These are phyloP conservation scores for Nigrospora sphaerica DNA, from an alignment of 2,329 filamentous ascomycete species.

Conservation along the genomic window DNA sequence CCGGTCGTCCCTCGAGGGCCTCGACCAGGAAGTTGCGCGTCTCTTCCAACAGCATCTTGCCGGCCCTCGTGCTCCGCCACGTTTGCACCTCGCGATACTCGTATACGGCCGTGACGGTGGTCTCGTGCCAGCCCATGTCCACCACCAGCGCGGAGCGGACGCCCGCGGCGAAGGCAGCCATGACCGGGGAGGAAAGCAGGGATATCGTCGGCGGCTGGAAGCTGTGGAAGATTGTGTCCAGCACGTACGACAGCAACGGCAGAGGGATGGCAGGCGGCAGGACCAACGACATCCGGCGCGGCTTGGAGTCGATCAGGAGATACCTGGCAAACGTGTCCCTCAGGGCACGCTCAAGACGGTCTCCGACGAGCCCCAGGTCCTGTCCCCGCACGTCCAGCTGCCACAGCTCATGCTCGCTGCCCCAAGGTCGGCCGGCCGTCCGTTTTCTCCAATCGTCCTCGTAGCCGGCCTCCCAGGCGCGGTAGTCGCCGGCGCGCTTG, in stretches of 20 bases:
- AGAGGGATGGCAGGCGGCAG: conserved; percentile 73
- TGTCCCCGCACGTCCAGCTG: conserved; percentile 62
- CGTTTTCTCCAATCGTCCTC: conserved; percentile 39
- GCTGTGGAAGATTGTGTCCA: conserved; percentile 73
- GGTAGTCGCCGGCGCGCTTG: conserved; percentile 74
- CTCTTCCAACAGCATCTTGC: conserved; percentile 62
- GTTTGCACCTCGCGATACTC: conserved; percentile 79
- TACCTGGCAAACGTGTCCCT: conserved; percentile 72
- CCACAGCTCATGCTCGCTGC: conserved; percentile 68
- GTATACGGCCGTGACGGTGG: conserved; percentile 76
- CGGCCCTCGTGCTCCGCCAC: conserved; percentile 65
- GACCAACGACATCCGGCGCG: conserved; percentile 66
- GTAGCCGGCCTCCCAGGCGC: conserved; percentile 57
- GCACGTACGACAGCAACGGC: conserved; percentile 64
- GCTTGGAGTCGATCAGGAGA: conserved; percentile 66
- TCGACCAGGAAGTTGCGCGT: conserved; percentile 58
- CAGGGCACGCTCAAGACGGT: conserved; percentile 78
- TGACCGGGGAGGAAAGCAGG: conserved; percentile 69
- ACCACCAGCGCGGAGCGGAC: conserved; percentile 80
- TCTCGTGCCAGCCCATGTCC: conserved; percentile 91
- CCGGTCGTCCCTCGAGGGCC: conserved; percentile 24
- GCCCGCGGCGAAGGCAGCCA: conserved; percentile 71
- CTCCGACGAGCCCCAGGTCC: conserved; percentile 74
- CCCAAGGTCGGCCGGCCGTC: conserved; percentile 48
- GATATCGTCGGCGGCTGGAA: conserved; percentile 78